Conservation (phyloP, 192 early-diverging fungal species). For the Backusella tarrabulga region DNA sequence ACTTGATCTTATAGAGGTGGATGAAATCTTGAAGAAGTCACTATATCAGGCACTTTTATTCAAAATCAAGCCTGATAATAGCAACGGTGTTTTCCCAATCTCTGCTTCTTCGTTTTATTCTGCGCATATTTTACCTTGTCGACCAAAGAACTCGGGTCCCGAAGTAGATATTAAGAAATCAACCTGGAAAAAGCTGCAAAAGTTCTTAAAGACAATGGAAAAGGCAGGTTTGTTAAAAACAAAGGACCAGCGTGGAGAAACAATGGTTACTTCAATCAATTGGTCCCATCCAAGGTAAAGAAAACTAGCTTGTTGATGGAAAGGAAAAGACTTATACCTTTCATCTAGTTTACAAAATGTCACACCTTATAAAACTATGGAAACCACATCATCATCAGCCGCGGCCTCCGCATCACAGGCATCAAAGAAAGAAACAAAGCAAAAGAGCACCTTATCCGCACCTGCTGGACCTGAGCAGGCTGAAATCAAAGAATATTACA, state of each 20-base stretch:
- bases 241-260: constrained; percentile 76
- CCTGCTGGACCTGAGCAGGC: constrained; percentile 17
- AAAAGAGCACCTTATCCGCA: neutral
- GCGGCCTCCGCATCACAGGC: neutral
- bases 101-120: constrained; percentile 74
- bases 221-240: constrained; percentile 80
- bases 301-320: neutral
- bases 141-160: constrained; percentile 47
- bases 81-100: constrained; percentile 68
- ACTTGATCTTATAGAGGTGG: constrained; percentile 58
- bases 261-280: constrained; percentile 55
- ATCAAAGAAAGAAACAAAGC: constrained; percentile 3
- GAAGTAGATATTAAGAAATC: constrained; percentile 84
- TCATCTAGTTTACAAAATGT: constrained; percentile 12
- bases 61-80: constrained; percentile 54
- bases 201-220: constrained; percentile 87
- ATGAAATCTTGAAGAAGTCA: constrained; percentile 65
- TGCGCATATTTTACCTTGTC: constrained; percentile 68
- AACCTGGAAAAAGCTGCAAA: constrained; percentile 82
- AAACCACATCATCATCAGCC: neutral
- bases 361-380: constrained; percentile 24
- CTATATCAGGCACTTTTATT: constrained; percentile 71
- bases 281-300: constrained; percentile 46
- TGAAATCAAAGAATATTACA: constrained; percentile 51
- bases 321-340: neutral